A percentile compares a stretch with the other conserved stretches of the same genome.
These are phyloP conservation scores for Lichtheimia hyalospora DNA, from an alignment of 371 early-diverging fungal genomes.

Conservation along the genomic window DNA sequence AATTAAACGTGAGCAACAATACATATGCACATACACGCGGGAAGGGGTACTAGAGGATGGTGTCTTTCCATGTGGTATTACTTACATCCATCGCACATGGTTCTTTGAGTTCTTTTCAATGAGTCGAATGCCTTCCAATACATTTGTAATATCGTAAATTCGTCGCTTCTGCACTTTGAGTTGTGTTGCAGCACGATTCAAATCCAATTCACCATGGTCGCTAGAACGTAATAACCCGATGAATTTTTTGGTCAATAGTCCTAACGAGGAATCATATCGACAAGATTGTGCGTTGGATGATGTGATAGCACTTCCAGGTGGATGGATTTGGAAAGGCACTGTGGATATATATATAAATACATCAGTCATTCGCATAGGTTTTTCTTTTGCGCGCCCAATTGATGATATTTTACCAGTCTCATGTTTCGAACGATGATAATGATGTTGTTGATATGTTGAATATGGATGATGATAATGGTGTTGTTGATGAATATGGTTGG, in stretches of 20 bases:
- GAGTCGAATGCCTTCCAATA: constrained; percentile 78
- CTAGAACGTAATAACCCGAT: constrained; percentile 64
- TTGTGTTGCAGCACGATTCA: constrained; percentile 69
- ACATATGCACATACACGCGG: neutral
- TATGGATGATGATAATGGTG: neutral
- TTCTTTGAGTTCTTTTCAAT: constrained; percentile 81
- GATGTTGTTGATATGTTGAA: neutral
- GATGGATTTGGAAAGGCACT: constrained; percentile 26
- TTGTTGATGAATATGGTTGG: constrained; percentile 5
- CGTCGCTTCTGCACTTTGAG: constrained; percentile 81
- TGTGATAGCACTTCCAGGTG: constrained; percentile 15
- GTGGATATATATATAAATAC: neutral
- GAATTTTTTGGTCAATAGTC: constrained; percentile 76
- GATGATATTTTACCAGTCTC: neutral
- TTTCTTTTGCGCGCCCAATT: neutral
- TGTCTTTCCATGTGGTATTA: neutral
- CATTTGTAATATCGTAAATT: constrained; percentile 89
- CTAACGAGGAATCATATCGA: constrained; percentile 64
- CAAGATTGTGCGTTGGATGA: constrained; percentile 23
- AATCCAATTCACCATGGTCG: constrained; percentile 66
- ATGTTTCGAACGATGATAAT: neutral
- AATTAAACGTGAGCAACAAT: neutral
- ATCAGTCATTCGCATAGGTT: neutral
- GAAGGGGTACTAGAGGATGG: neutral
- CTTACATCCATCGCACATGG: constrained; percentile 80